These are phyloP conservation scores for Harringtonia aguacate DNA, from an alignment of 2,329 filamentous ascomycete genomes.

Conservation along the genomic window DNA sequence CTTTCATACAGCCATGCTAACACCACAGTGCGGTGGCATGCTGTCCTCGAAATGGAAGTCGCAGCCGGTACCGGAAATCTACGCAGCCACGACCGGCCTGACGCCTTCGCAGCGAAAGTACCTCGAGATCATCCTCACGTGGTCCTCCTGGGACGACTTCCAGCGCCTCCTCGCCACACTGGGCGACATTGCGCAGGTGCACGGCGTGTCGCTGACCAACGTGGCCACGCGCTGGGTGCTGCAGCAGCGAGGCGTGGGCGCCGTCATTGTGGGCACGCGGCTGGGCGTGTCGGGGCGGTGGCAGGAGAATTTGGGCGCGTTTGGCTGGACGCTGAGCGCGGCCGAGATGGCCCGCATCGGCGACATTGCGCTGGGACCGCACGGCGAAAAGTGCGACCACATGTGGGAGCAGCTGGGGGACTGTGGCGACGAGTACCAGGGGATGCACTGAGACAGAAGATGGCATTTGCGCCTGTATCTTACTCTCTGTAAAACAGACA, in stretches of 20 bases:
- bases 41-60: slow-evolving; percentile 22
- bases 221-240: slow-evolving; percentile 23
- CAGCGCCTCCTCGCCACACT: slow-evolving; percentile 18
- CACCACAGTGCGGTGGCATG: slow-evolving; percentile 21
- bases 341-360: slow-evolving; percentile 17
- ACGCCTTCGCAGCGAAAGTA: slow-evolving; percentile 27
- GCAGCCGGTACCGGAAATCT: slow-evolving; percentile 20
- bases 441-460: neutral
- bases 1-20: neutral
- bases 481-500: too few species aligned
- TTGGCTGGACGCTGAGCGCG: slow-evolving; percentile 15
- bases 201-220: slow-evolving; percentile 18
- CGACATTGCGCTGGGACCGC: slow-evolving; percentile 12
- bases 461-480: too few species aligned
- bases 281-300: slow-evolving; percentile 18
- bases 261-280: slow-evolving; percentile 22
- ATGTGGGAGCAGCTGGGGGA: slow-evolving; percentile 19
- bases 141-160: slow-evolving; percentile 20
- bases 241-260: slow-evolving; percentile 21
- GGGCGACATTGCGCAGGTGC: slow-evolving; percentile 13
- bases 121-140: slow-evolving; percentile 19
- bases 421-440: slow-evolving; percentile 23
- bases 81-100: slow-evolving; percentile 17
- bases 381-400: slow-evolving; percentile 8
- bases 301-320: slow-evolving; percentile 17